Percentiles rank a stretch among this genome's conserved stretches.
These are phyloP conservation scores for Debaryomyces nepalensis DNA, from an alignment of 1,139 yeast species.

Conservation along the genomic window DNA sequence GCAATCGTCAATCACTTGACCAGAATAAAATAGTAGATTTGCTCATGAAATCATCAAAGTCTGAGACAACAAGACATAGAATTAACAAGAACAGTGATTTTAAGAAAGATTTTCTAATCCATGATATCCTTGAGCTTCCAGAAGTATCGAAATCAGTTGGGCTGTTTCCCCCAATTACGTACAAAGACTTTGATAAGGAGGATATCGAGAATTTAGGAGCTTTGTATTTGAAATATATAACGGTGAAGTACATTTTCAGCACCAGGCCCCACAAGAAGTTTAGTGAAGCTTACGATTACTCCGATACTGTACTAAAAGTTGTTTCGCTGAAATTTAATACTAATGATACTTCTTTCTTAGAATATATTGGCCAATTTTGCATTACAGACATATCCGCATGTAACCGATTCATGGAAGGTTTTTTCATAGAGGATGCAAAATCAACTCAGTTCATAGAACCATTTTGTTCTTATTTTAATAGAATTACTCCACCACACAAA, in stretches of 20 bases:
- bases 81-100: neutral
- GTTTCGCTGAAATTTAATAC: constrained; percentile 39
- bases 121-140: constrained; percentile 9
- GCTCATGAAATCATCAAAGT: constrained; percentile 9
- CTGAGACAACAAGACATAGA: neutral
- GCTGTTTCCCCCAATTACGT: constrained; percentile 5
- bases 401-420: constrained; percentile 4
- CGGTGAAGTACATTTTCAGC: constrained; percentile 10
- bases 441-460: neutral
- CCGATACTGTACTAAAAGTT: constrained; percentile 54
- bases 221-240: constrained; percentile 12
- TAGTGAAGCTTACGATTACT: constrained; percentile 44
- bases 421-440: constrained; percentile 8
- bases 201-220: constrained; percentile 12
- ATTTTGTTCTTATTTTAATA: constrained; percentile 6
- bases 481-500: constrained; percentile 7
- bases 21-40: constrained; percentile 11
- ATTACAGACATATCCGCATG: constrained; percentile 8
- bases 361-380: constrained; percentile 13
- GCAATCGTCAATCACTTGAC: constrained; percentile 1
- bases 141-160: neutral
- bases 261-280: constrained; percentile 9
- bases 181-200: neutral
- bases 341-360: neutral
- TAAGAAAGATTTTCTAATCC: neutral